phyloP scores from a whole-genome alignment of 768 basidiomycete species.

The Kwoniella europaea region DNA sequence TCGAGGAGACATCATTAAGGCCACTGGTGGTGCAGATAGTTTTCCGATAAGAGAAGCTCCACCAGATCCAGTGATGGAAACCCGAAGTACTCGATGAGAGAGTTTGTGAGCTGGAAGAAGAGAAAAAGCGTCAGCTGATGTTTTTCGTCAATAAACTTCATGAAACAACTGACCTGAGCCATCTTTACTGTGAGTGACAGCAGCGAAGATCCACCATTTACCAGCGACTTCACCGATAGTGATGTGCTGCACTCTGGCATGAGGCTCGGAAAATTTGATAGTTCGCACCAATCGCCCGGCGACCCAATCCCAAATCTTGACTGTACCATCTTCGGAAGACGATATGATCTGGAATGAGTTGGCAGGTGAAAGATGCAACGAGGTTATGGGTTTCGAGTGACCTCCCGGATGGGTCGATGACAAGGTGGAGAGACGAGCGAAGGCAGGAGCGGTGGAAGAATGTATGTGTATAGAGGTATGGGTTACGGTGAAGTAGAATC shows the following conservation, averaged over 20 bases:
- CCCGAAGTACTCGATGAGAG: conserved; percentile 18
- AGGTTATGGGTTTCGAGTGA: conserved; percentile 69
- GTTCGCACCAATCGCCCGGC: conserved; percentile 79
- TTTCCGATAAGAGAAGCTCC: conserved; percentile 30
- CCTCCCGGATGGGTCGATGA: conserved; percentile 53
- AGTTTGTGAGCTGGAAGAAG: conserved; percentile 13
- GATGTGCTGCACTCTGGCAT: conserved; percentile 51
- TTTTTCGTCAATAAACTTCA: not conserved
- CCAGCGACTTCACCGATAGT: conserved; percentile 45
- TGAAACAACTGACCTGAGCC: conserved; percentile 9
- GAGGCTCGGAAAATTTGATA: conserved; percentile 69
- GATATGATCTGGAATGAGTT: conserved; percentile 91
- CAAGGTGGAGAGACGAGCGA: conserved; percentile 77
- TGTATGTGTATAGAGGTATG: conserved; percentile 84
- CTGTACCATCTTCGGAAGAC: conserved; percentile 76
- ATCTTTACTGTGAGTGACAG: conserved; percentile 28
- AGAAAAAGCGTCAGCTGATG: not conserved
- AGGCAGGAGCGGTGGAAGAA: conserved; percentile 78
- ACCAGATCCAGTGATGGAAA: conserved; percentile 11
- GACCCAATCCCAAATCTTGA: conserved; percentile 92
- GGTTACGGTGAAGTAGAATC: conserved; percentile 87
- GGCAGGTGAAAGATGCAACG: conserved; percentile 75
- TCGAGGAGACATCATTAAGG: conserved; percentile 53
- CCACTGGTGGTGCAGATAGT: conserved; percentile 37
- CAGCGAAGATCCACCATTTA: conserved; percentile 43